phyloP scores from a whole-genome alignment of 257 asterid genomes.

The Jacaranda copaia region DNA sequence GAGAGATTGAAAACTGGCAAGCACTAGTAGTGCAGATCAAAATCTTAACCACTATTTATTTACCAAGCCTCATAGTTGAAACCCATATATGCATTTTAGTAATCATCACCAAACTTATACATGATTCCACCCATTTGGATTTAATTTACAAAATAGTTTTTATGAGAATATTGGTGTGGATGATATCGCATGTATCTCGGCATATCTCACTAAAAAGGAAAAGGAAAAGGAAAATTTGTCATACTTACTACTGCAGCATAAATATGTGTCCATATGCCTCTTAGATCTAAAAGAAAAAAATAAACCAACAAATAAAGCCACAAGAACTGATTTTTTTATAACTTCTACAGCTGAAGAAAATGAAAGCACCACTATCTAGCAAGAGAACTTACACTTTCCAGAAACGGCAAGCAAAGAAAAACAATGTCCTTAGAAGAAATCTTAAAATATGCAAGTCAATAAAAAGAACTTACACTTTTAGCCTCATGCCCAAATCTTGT shows the following conservation, averaged over 20 bases:
- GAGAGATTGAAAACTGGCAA: constrained; percentile 22
- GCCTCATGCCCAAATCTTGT: constrained; percentile 93
- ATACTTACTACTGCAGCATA: not conserved
- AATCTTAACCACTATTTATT: not conserved
- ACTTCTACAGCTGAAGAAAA: constrained; percentile 8
- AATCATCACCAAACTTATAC: not conserved
- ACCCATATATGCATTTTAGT: constrained; percentile 3
- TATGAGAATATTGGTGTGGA: not conserved
- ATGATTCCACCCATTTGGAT: not conserved
- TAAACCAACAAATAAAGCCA: constrained; percentile 14
- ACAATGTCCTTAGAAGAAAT: not conserved
- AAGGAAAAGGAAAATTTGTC: too few relatives aligned
- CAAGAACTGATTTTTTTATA: constrained; percentile 24
- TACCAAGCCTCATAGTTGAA: not conserved
- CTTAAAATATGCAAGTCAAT: not conserved
- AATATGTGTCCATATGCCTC: not conserved
- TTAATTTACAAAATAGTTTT: not conserved
- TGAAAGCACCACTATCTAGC: not conserved
- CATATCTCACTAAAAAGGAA: not conserved
- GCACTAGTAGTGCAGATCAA: not conserved
- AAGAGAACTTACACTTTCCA: constrained; percentile 13
- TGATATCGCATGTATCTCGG: constrained; percentile 15
- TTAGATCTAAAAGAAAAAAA: constrained; percentile 1
- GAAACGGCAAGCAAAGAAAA: constrained; percentile 10
- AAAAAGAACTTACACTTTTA: constrained; percentile 77